A percentile compares a stretch with the other conserved stretches of the same genome.
Evolutionary conservation across 108 stramenopile species (phyloP).

Genomic region (Conticribra guillardii): DNA sequence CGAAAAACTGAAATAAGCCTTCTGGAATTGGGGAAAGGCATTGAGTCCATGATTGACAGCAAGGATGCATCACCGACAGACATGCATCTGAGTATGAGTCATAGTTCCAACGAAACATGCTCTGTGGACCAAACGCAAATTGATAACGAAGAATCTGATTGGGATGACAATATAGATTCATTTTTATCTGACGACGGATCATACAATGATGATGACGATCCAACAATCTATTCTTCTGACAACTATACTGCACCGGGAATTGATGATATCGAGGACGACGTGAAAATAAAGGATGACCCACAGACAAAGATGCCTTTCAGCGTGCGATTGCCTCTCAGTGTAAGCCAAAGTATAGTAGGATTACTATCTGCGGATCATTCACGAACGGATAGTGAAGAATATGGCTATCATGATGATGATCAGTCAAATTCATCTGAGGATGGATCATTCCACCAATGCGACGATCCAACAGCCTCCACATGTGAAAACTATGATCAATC

Average conservation of each 20-base stretch:
- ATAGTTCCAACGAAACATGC: background rate
- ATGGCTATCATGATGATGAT: slow-evolving; percentile 5
- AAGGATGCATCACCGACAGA: too few species aligned
- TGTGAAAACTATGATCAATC: background rate
- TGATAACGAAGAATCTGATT: background rate
- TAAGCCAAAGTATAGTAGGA: too few species aligned
- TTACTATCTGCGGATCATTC: slow-evolving; percentile 4
- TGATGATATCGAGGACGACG: too few species aligned
- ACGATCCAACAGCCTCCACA: slow-evolving; percentile 13
- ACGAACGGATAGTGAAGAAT: background rate
- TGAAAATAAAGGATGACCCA: too few species aligned
- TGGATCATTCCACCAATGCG: slow-evolving; percentile 5
- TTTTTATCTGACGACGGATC: slow-evolving; percentile 8
- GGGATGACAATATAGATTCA: slow-evolving; percentile 4
- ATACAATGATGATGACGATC: slow-evolving; percentile 12
- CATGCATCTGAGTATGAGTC: too few species aligned
- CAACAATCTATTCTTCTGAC: slow-evolving; percentile 4
- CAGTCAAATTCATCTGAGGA: slow-evolving; percentile 7
- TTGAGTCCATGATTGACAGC: too few species aligned
- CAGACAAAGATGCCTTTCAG: too few species aligned
- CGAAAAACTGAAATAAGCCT: too few species aligned
- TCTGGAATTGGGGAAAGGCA: too few species aligned
- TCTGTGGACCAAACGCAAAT: slow-evolving; percentile 1
- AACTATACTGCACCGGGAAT: too few species aligned
- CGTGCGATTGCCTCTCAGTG: too few species aligned